Evolutionary conservation across 768 basidiomycete species (phyloP).

Genomic region (Russula dissimulans): DNA sequence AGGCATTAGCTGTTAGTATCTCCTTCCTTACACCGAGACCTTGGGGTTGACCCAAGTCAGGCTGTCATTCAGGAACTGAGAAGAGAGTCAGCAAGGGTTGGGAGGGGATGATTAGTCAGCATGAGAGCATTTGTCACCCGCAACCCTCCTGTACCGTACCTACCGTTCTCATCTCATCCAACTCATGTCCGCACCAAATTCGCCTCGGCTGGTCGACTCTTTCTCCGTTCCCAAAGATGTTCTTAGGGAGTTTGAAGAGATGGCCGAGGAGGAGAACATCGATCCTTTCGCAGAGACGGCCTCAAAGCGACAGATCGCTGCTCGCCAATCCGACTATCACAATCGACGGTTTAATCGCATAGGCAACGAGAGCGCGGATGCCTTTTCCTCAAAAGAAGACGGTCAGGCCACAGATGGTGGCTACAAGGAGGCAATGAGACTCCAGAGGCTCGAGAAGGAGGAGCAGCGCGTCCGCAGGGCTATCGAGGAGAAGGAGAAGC

Average conservation of each 20-base stretch:
- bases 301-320: constrained; percentile 85
- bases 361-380: constrained; percentile 73
- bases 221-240: constrained; percentile 92
- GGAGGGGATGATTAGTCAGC: constrained; percentile 2
- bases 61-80: constrained; percentile 18
- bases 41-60: background rate
- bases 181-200: constrained; percentile 26
- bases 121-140: constrained; percentile 1
- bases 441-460: constrained; percentile 87
- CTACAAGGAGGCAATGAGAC: constrained; percentile 94
- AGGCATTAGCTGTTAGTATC: constrained; percentile 72
- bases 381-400: constrained; percentile 58
- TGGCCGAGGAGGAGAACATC: constrained; percentile 88
- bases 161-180: background rate
- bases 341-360: constrained; percentile 81
- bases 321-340: constrained; percentile 92
- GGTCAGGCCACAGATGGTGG: constrained; percentile 71
- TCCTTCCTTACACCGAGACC: too few relatives aligned
- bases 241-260: constrained; percentile 85
- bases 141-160: background rate
- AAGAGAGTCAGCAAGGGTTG: constrained; percentile 10
- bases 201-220: constrained; percentile 71
- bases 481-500: constrained; percentile 83
- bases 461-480: constrained; percentile 74
- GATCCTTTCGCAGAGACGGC: constrained; percentile 92